phyloP scores from a whole-genome alignment of 2,329 filamentous ascomycete genomes.

The Monilinia fructigena region DNA sequence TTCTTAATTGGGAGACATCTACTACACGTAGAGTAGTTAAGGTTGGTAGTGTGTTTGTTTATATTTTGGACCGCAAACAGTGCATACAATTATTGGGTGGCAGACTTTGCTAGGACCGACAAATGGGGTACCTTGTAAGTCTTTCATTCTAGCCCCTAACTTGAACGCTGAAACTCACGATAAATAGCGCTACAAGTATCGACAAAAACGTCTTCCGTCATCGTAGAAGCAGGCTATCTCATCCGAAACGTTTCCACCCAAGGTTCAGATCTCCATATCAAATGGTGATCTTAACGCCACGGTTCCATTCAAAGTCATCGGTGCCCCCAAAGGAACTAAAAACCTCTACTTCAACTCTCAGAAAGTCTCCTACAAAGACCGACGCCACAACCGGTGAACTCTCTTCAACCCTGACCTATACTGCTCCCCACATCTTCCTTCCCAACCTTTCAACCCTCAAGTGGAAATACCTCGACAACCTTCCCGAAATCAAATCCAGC shows the following conservation, averaged over 20 bases:
- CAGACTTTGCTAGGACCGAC: constrained; percentile 50
- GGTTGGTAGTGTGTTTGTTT: constrained; percentile 42
- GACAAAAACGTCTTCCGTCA: constrained; percentile 48
- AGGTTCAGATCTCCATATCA: constrained; percentile 58
- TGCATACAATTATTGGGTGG: constrained; percentile 68
- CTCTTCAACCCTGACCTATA: constrained; percentile 51
- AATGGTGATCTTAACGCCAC: constrained; percentile 72
- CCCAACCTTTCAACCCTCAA: constrained; percentile 57
- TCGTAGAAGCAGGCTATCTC: constrained; percentile 64
- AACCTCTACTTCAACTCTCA: constrained; percentile 62
- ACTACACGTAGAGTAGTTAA: constrained; percentile 52
- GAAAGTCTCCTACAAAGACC: constrained; percentile 40
- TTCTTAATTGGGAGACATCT: constrained; percentile 56
- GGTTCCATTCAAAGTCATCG: constrained; percentile 65
- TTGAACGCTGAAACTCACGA: constrained; percentile 15
- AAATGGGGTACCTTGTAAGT: constrained; percentile 40
- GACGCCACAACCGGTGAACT: constrained; percentile 50
- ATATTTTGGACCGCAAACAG: constrained; percentile 57
- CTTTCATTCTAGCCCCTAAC: background rate
- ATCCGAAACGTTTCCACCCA: constrained; percentile 58
- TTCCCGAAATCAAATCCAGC: constrained; percentile 62
- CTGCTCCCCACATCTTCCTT: constrained; percentile 50
- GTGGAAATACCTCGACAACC: constrained; percentile 69
- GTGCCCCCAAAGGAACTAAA: constrained; percentile 53
- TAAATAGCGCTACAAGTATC: constrained; percentile 35